These are phyloP conservation scores for Lachancea sp. DNA, from an alignment of 805 yeast genomes.

Conservation along the genomic window DNA sequence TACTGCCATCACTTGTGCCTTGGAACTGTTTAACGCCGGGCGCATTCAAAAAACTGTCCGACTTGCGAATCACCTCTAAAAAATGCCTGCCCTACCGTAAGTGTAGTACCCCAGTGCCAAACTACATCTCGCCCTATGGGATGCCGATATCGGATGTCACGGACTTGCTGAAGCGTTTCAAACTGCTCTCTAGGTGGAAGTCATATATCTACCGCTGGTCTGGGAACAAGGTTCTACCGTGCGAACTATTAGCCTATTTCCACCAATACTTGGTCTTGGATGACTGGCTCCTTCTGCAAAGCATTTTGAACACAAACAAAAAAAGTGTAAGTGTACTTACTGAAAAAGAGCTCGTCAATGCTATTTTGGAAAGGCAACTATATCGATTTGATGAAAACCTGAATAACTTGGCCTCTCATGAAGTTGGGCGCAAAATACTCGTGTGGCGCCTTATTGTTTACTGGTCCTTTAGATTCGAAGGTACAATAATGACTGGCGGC, in stretches of 20 bases:
- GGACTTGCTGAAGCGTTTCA: slow-evolving; percentile 32
- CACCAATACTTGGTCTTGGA: slow-evolving; percentile 44
- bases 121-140: slow-evolving; percentile 43
- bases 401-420: slow-evolving; percentile 30
- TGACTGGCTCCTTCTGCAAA: slow-evolving; percentile 25
- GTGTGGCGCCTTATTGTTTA: slow-evolving; percentile 36
- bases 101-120: slow-evolving; percentile 9
- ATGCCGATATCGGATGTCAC: slow-evolving; percentile 36
- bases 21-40: slow-evolving; percentile 52
- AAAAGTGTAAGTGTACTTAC: slow-evolving; percentile 32
- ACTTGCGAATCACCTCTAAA: slow-evolving; percentile 14
- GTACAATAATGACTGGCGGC: slow-evolving; percentile 19
- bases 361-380: slow-evolving; percentile 53
- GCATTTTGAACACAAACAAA: slow-evolving; percentile 11
- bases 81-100: slow-evolving; percentile 6
- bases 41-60: slow-evolving; percentile 30
- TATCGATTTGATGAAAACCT: slow-evolving; percentile 35
- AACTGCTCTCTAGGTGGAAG: slow-evolving; percentile 37
- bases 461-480: slow-evolving; percentile 37
- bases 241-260: slow-evolving; percentile 41
- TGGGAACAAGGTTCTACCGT: slow-evolving; percentile 34
- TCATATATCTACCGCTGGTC: slow-evolving; percentile 36
- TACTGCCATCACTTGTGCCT: slow-evolving; percentile 51
- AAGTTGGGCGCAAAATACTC: slow-evolving; percentile 35
- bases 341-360: slow-evolving; percentile 45